Evolutionary conservation across 768 basidiomycete species (phyloP), one percentile per base, ranked within the genome.

Genomic region (Tricholomella constricta): DNA sequence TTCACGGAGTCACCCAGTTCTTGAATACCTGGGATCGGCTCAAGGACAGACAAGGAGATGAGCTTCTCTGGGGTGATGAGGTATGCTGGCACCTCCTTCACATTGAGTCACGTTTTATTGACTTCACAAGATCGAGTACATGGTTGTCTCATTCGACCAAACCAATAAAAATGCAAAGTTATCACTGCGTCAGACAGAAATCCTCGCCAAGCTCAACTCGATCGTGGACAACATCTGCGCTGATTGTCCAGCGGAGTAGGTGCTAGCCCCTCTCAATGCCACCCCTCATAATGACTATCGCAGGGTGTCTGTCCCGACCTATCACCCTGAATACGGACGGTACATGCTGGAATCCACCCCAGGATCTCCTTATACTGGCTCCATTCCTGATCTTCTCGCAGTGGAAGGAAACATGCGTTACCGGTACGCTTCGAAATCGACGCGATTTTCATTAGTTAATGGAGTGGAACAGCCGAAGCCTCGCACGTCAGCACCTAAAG

Each of bases 281-380:
- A 38, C 35, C 35, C 27, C 35, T 42, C 37, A 22, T 47, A 25
- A 37, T 46, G 31, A 43, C 7, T 44, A 44, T 50, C 32, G 26
- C 54, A 93, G 89, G 32, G 74, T 85, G 38, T 77, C 85, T 2
- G 82, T 93, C 22, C 97, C 97, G 2, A 89, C 87, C 11, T 98
- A 95, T 65, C 97, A 98, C 66, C 96, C 96, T 15, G 97, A 99
- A 71, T 99, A 98, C 74, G 97, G 97, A 35, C 83, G 95, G 34
- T 98, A 91, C 75, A 99, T 99, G 97, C 80, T 99, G 47, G 97
- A 99, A 69, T 94, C 94, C 2, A 99, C 96, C 0, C 97, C 97
- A 0, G 97, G 97, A 2, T 85, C 87, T 44, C 97, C 97, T 2
- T 98, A 98, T 73, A 89, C 91, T 5, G 94, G 92, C 9, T 87